Percentiles rank a stretch among this genome's conserved stretches.
Conservation (phyloP, 371 early-diverging fungal species). For the Apophysomyces ossiformis region DNA sequence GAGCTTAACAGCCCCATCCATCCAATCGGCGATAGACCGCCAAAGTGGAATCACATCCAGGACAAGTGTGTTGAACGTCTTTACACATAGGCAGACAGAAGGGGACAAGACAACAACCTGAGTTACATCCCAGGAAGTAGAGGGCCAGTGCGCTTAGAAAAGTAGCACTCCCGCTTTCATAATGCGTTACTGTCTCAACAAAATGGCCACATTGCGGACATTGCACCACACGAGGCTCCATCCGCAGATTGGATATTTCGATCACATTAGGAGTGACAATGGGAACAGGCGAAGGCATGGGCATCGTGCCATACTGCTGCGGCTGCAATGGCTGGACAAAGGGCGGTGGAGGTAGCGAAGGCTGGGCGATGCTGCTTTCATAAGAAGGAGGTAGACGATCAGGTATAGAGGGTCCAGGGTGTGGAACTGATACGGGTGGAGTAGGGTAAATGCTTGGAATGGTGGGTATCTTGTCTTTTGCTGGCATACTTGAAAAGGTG, state of each 20-base stretch:
- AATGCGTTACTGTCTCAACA: constrained; percentile 23
- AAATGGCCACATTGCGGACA: constrained; percentile 21
- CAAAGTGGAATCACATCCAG: constrained; percentile 18
- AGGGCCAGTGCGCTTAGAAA: constrained; percentile 10
- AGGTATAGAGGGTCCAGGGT: background rate
- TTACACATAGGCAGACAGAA: constrained; percentile 20
- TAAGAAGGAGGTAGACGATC: background rate
- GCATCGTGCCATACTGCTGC: background rate
- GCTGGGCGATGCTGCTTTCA: background rate
- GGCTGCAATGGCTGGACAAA: background rate
- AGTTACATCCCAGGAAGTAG: constrained; percentile 18
- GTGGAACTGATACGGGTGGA: background rate
- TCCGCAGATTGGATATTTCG: background rate
- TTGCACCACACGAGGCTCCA: constrained; percentile 12
- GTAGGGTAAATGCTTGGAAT: background rate
- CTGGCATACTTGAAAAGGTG: background rate
- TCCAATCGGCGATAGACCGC: constrained; percentile 1
- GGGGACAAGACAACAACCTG: constrained; percentile 23
- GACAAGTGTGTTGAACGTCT: constrained; percentile 22
- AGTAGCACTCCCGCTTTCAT: constrained; percentile 16
- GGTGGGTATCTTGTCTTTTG: background rate
- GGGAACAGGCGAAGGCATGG: constrained; percentile 10
- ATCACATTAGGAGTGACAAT: background rate
- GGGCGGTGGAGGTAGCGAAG: background rate
- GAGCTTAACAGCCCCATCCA: background rate